Conservation (phyloP, 2,329 filamentous ascomycete species). For the Didymella pinodella region DNA sequence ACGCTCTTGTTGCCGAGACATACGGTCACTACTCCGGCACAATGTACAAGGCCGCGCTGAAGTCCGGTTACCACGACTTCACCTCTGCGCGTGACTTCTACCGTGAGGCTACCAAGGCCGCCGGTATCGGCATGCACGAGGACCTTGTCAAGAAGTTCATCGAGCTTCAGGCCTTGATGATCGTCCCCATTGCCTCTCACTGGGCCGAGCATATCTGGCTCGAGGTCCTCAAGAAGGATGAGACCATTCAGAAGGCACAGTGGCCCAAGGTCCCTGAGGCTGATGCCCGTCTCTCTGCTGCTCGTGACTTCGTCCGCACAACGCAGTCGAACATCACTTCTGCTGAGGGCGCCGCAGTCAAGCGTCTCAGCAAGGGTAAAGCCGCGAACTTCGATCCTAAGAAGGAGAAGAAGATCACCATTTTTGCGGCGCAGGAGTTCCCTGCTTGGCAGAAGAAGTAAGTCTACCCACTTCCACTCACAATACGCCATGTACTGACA, state of each 20-base stretch:
- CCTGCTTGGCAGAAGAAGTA: conserved; percentile 93
- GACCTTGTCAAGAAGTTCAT: conserved; percentile 82
- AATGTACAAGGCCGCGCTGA: conserved; percentile 53
- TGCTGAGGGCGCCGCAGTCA: conserved; percentile 81
- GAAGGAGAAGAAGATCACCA: conserved; percentile 88
- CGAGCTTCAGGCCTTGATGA: conserved; percentile 82
- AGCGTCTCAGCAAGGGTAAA: conserved; percentile 95
- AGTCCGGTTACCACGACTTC: conserved; percentile 84
- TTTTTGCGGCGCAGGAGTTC: conserved; percentile 81
- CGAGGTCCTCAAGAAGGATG: conserved; percentile 80
- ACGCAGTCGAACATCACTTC: conserved; percentile 82
- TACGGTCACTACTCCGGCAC: conserved; percentile 73
- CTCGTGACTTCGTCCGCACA: conserved; percentile 79
- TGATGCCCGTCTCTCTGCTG: conserved; percentile 74
- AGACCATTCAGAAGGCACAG: conserved; percentile 78
- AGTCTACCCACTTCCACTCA: conserved; percentile 54
- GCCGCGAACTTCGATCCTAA: conserved; percentile 83
- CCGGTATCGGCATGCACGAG: conserved; percentile 85
- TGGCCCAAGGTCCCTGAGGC: conserved; percentile 75
- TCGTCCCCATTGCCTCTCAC: conserved; percentile 87
- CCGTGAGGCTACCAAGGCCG: conserved; percentile 79
- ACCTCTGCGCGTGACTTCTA: conserved; percentile 88
- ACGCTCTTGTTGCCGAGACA: conserved; percentile 79
- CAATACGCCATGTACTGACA: neutral
- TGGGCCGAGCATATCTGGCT: conserved; percentile 95